These are phyloP conservation scores for Penicillium coprophilum DNA, from an alignment of 495 filamentous ascomycete species.

Conservation along the genomic window DNA sequence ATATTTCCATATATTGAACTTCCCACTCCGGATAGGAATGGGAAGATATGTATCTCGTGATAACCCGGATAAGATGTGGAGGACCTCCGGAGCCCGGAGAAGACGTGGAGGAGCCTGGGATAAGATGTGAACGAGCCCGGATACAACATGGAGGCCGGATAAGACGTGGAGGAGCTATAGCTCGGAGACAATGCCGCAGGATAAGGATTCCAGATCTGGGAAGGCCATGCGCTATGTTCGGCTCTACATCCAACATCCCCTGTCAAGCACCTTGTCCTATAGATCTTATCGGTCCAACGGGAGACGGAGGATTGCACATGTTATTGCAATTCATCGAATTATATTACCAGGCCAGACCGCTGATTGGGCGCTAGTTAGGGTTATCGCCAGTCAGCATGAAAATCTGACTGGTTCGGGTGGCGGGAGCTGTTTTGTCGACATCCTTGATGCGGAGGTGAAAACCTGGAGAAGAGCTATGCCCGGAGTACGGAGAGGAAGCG, in stretches of 20 bases:
- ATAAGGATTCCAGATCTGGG: slow-evolving; percentile 13
- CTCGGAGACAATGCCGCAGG: slow-evolving; percentile 9
- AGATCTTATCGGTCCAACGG: slow-evolving; percentile 31
- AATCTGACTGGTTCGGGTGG: slow-evolving; percentile 3
- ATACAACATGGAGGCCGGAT: too few relatives aligned
- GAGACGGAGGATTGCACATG: slow-evolving; percentile 26
- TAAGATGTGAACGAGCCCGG: too few relatives aligned
- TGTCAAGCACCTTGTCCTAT: background rate
- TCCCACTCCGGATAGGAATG: too few relatives aligned
- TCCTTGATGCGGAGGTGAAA: slow-evolving; percentile 6
- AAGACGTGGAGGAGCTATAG: slow-evolving; percentile 6
- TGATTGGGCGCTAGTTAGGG: slow-evolving; percentile 21
- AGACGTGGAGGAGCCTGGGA: too few relatives aligned
- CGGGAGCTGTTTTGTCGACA: background rate
- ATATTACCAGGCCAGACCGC: slow-evolving; percentile 22
- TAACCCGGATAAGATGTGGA: slow-evolving; percentile 11
- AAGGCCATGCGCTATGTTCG: slow-evolving; percentile 9
- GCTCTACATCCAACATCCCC: slow-evolving; percentile 5
- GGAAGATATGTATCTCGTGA: background rate
- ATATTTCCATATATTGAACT: background rate
- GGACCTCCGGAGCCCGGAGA: too few relatives aligned
- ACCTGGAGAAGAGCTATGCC: slow-evolving; percentile 6
- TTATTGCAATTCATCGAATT: slow-evolving; percentile 13
- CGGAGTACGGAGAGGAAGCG: too few relatives aligned
- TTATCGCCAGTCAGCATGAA: background rate